phyloP scores from a whole-genome alignment of 2,329 filamentous ascomycete species.

The Colletotrichum neosansevieriae region DNA sequence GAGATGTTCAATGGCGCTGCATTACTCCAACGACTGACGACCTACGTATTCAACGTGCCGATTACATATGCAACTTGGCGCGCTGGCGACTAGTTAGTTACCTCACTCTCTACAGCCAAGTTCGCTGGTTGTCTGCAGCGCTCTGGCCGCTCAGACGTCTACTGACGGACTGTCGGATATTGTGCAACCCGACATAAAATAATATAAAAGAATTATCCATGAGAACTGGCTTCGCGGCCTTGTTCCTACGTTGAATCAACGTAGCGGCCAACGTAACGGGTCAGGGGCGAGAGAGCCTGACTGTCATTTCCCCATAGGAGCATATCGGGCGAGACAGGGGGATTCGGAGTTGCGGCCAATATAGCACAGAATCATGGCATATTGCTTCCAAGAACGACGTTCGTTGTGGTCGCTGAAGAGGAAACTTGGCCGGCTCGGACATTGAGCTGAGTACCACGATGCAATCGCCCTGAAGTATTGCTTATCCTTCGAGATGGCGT shows the following conservation, averaged over 20 bases:
- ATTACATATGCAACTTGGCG: constrained; percentile 46
- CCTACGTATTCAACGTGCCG: constrained; percentile 42
- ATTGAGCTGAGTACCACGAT: constrained; percentile 1
- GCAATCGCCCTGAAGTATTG: neutral
- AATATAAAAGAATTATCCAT: constrained; percentile 11
- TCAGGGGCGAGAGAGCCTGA: neutral
- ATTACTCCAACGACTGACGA: constrained; percentile 35
- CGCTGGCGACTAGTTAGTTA: constrained; percentile 32
- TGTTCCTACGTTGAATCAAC: constrained; percentile 19
- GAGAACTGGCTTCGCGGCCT: constrained; percentile 7
- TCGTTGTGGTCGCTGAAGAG: neutral
- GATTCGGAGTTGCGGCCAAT: constrained; percentile 28
- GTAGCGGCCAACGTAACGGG: constrained; percentile 8
- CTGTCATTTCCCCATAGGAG: constrained; percentile 27
- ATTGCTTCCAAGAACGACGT: constrained; percentile 1
- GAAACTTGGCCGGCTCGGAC: neutral
- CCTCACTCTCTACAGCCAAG: constrained; percentile 30
- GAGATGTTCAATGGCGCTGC: constrained; percentile 48
- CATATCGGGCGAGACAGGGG: constrained; percentile 22
- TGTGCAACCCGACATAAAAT: constrained; percentile 8
- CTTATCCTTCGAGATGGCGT: constrained; percentile 16
- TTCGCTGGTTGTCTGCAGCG: constrained; percentile 22
- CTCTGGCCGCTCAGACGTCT: constrained; percentile 29
- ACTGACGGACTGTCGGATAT: constrained; percentile 11
- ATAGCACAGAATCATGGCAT: constrained; percentile 17